Evolutionary conservation across 208 protist genomes (phyloP).

Genomic region (Leishmania lainsoni): DNA sequence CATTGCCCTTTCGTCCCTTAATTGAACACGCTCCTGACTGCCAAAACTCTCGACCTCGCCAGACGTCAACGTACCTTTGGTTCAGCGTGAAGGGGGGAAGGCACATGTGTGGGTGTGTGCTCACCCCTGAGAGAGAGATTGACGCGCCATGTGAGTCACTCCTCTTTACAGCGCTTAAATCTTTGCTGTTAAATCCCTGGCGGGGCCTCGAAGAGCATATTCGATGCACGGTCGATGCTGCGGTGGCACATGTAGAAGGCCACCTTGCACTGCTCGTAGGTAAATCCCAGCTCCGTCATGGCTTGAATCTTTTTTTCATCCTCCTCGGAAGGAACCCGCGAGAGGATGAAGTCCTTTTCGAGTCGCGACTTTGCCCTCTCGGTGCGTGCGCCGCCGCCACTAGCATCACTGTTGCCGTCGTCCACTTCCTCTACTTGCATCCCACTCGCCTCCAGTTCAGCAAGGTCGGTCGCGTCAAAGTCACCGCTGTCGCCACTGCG

Average conservation of each 20-base stretch:
- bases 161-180: neutral
- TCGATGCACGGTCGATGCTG: slow-evolving; percentile 82
- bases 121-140: neutral
- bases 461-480: slow-evolving; percentile 26
- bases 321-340: slow-evolving; percentile 63
- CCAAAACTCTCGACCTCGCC: neutral
- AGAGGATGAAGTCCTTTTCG: slow-evolving; percentile 52
- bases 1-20: neutral
- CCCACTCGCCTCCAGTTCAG: slow-evolving; percentile 29
- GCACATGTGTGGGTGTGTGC: neutral
- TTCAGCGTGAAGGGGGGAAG: neutral
- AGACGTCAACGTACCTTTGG: neutral
- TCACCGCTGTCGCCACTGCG: slow-evolving; percentile 4
- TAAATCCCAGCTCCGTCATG: slow-evolving; percentile 83
- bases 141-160: neutral
- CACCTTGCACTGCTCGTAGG: slow-evolving; percentile 79
- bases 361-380: slow-evolving; percentile 18
- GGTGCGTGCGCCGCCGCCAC: slow-evolving; percentile 3
- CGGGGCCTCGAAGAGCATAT: slow-evolving; percentile 88
- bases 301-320: slow-evolving; percentile 88
- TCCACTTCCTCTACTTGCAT: slow-evolving; percentile 35
- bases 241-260: slow-evolving; percentile 83
- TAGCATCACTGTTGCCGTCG: neutral
- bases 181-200: slow-evolving; percentile 55
- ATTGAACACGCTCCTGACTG: neutral